A percentile compares a stretch with the other conserved stretches of the same genome.
Conservation (phyloP, 2,329 filamentous ascomycete genomes). For the Apiospora arundinis region DNA sequence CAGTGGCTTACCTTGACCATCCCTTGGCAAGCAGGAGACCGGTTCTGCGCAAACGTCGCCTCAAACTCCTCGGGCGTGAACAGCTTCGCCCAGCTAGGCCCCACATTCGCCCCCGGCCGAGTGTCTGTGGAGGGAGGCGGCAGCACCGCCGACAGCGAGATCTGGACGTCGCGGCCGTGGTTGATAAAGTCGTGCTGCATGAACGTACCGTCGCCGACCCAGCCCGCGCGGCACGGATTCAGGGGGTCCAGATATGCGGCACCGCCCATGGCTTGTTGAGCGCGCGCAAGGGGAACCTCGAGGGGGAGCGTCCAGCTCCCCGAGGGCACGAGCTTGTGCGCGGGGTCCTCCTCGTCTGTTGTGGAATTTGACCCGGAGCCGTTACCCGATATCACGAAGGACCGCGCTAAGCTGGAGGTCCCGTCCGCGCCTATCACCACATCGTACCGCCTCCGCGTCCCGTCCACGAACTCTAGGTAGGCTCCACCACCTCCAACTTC, state of each 20-base stretch:
- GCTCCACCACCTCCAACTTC: slow-evolving; percentile 25
- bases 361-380: background rate
- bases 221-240: slow-evolving; percentile 34
- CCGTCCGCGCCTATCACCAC: slow-evolving; percentile 39
- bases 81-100: slow-evolving; percentile 34
- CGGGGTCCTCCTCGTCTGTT: slow-evolving; percentile 26
- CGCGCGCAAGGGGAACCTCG: slow-evolving; percentile 34
- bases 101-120: background rate
- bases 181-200: slow-evolving; percentile 36
- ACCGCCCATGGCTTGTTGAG: slow-evolving; percentile 37
- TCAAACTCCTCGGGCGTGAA: slow-evolving; percentile 40
- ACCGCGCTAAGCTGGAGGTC: slow-evolving; percentile 32
- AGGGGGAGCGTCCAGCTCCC: slow-evolving; percentile 38
- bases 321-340: slow-evolving; percentile 31
- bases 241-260: slow-evolving; percentile 33
- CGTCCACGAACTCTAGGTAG: slow-evolving; percentile 35
- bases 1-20: slow-evolving; percentile 36
- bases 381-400: slow-evolving; percentile 32
- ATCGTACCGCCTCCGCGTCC: slow-evolving; percentile 38
- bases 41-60: slow-evolving; percentile 34
- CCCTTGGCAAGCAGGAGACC: slow-evolving; percentile 33
- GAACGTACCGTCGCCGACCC: slow-evolving; percentile 37
- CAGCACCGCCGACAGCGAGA: slow-evolving; percentile 26
- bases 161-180: slow-evolving; percentile 37
- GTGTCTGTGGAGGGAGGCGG: slow-evolving; percentile 25